These are phyloP conservation scores for Mycena albidolilacea DNA, from an alignment of 768 basidiomycete species.

Conservation along the genomic window DNA sequence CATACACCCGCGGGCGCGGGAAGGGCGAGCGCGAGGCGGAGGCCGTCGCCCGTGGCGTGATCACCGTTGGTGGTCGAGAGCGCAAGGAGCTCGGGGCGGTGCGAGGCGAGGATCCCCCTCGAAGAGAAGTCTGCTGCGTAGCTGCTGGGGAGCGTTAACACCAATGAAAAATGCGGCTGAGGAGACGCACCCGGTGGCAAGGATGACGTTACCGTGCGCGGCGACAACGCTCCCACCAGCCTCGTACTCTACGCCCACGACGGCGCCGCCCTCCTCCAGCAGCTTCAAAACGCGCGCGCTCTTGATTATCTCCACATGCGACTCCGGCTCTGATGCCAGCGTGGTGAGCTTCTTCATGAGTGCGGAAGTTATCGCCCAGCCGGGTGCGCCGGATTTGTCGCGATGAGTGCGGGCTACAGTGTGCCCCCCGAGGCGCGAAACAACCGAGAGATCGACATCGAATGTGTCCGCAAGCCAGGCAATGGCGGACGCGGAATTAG, in stretches of 20 bases:
- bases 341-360: conserved; percentile 43
- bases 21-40: conserved; percentile 22
- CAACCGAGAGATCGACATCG: conserved; percentile 44
- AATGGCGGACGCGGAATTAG: conserved; percentile 44
- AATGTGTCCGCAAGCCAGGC: conserved; percentile 43
- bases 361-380: conserved; percentile 45
- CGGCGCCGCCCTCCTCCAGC: conserved; percentile 37
- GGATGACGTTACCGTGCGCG: conserved; percentile 38
- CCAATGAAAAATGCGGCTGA: too few species aligned
- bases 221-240: conserved; percentile 19
- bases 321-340: neutral
- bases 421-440: conserved; percentile 46
- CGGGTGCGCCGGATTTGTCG: conserved; percentile 45
- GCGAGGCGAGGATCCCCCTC: conserved; percentile 38
- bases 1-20: conserved; percentile 31
- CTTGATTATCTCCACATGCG: conserved; percentile 40
- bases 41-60: conserved; percentile 46
- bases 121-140: conserved; percentile 44
- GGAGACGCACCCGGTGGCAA: conserved; percentile 43
- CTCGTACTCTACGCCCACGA: conserved; percentile 46
- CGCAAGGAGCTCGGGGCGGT: conserved; percentile 43
- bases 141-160: conserved; percentile 32
- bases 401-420: conserved; percentile 43
- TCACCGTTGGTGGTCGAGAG: conserved; percentile 47
- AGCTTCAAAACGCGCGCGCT: conserved; percentile 42